These are phyloP conservation scores for Voacanga thouarsii DNA, from an alignment of 257 asterid genomes.

Conservation along the genomic window DNA sequence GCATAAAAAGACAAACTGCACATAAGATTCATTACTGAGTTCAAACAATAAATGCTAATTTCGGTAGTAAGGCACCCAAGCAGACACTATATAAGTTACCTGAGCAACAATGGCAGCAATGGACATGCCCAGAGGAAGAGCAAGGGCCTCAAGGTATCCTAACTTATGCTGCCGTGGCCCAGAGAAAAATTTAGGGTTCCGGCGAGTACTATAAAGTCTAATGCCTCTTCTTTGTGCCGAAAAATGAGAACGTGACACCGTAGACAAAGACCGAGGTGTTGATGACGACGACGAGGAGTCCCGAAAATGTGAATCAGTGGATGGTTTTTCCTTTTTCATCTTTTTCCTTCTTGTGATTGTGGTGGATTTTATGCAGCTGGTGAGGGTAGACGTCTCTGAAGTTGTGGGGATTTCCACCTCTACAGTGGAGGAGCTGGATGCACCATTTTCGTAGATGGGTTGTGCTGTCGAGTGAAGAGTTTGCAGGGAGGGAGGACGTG, in stretches of 20 bases:
- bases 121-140: conserved; percentile 89
- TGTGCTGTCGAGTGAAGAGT: background rate
- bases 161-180: conserved; percentile 38
- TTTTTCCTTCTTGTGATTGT: conserved; percentile 19
- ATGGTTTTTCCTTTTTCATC: conserved; percentile 35
- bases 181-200: conserved; percentile 44
- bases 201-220: conserved; percentile 39
- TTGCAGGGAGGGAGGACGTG: conserved; percentile 25
- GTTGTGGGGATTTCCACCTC: conserved; percentile 26
- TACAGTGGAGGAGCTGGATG: conserved; percentile 21
- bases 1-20: conserved; percentile 6
- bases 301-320: conserved; percentile 34
- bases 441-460: conserved; percentile 14
- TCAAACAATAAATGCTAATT: background rate
- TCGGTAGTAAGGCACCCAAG: background rate
- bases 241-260: conserved; percentile 29
- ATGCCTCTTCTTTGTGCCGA: conserved; percentile 38
- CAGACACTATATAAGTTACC: conserved; percentile 30
- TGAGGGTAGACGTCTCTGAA: conserved; percentile 22
- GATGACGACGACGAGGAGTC: conserved; percentile 36
- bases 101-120: conserved; percentile 79
- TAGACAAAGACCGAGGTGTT: conserved; percentile 25
- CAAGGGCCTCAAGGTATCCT: conserved; percentile 57
- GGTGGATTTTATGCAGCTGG: conserved; percentile 15
- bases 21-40: background rate